Evolutionary conservation across 305 asterid genomes (phyloP).

Genomic region (Salvia sclarea): DNA sequence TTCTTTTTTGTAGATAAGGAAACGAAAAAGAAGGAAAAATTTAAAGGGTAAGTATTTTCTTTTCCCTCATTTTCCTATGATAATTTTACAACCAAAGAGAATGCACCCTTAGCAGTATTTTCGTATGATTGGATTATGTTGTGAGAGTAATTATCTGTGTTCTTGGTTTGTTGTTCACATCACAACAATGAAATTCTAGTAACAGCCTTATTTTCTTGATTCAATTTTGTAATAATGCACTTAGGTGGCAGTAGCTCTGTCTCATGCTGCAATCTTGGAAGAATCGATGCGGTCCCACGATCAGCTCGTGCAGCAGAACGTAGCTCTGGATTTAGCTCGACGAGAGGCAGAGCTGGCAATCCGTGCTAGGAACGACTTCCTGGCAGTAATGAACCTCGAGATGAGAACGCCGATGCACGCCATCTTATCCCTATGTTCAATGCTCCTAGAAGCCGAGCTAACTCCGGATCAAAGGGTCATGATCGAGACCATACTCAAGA

Average conservation of each 20-base stretch:
- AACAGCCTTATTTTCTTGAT: background rate
- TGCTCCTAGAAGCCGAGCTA: slow-evolving; percentile 70
- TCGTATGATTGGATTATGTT: background rate
- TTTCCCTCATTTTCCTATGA: too few species aligned
- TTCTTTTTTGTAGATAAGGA: too few species aligned
- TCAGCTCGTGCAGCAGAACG: slow-evolving; percentile 70
- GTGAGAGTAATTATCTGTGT: background rate
- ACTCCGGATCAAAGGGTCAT: slow-evolving; percentile 67
- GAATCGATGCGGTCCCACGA: slow-evolving; percentile 73
- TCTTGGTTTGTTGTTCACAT: background rate
- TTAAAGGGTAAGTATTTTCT: too few species aligned
- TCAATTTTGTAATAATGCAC: background rate
- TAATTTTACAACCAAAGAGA: too few species aligned
- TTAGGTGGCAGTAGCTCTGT: slow-evolving; percentile 85
- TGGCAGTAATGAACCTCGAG: slow-evolving; percentile 82
- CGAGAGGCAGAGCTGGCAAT: slow-evolving; percentile 74
- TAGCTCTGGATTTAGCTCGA: slow-evolving; percentile 65
- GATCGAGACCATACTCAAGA: slow-evolving; percentile 73
- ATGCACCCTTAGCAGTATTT: background rate
- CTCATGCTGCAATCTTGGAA: slow-evolving; percentile 81
- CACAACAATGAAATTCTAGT: background rate
- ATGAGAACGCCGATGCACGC: slow-evolving; percentile 86
- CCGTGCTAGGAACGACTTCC: slow-evolving; percentile 69
- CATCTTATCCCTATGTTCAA: slow-evolving; percentile 60
- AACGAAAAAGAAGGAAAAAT: too few species aligned